Percentiles rank a stretch among this genome's conserved stretches.
phyloP scores from a whole-genome alignment of 768 basidiomycete genomes.

The Phaffia australis region DNA sequence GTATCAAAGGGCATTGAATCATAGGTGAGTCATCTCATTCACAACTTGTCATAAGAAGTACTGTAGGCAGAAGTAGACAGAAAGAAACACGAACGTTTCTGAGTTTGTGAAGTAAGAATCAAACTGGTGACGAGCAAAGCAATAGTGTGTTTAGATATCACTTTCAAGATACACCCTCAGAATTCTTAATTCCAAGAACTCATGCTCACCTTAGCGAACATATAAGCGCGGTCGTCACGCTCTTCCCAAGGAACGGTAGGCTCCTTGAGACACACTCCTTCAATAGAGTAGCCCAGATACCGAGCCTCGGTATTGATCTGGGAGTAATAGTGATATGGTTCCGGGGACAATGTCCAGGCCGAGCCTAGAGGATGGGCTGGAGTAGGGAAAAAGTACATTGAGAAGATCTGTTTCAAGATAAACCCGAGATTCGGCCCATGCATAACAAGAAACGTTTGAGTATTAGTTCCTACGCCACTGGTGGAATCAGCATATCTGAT shows the following conservation, averaged over 20 bases:
- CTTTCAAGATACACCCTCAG: too few species aligned
- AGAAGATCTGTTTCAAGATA: constrained; percentile 6
- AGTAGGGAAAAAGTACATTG: constrained; percentile 25
- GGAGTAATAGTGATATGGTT: constrained; percentile 17
- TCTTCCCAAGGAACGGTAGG: constrained; percentile 7
- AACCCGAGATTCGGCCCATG: not conserved
- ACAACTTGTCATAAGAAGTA: too few species aligned
- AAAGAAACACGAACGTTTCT: constrained; percentile 2
- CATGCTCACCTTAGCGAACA: constrained; percentile 21
- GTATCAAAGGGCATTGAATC: not conserved
- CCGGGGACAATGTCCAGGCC: constrained; percentile 23
- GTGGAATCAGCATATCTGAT: not conserved
- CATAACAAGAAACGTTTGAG: not conserved
- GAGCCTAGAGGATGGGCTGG: constrained; percentile 23
- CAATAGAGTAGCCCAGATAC: constrained; percentile 24
- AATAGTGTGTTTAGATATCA: not conserved
- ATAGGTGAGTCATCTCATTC: not conserved
- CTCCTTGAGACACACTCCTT: constrained; percentile 3
- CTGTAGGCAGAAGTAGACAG: not conserved
- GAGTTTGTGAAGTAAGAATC: constrained; percentile 16
- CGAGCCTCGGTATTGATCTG: constrained; percentile 19
- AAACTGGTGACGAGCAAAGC: not conserved
- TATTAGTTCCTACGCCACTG: too few species aligned
- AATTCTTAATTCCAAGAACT: not conserved
- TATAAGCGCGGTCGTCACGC: constrained; percentile 15